A percentile compares a stretch with the other conserved stretches of the same genome.
phyloP scores from a whole-genome alignment of 768 basidiomycete genomes.

The Auriscalpium orientale region DNA sequence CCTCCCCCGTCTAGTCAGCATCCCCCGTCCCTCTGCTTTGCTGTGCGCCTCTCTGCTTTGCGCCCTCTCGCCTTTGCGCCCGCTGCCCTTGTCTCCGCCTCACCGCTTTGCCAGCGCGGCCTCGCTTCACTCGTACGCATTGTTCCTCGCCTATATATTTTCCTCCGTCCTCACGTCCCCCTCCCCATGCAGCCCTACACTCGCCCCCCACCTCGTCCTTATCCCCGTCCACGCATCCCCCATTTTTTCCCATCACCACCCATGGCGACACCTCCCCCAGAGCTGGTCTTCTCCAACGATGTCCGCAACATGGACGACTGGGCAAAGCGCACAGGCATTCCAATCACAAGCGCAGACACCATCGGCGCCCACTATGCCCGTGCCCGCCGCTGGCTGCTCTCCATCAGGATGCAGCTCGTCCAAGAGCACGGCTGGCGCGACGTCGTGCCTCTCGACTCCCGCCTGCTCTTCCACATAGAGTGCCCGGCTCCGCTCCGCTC shows the following conservation, averaged over 20 bases:
- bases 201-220: slow-evolving; percentile 9
- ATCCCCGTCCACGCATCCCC: slow-evolving; percentile 19
- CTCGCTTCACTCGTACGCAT: background rate
- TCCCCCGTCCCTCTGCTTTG: slow-evolving; percentile 12
- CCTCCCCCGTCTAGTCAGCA: slow-evolving; percentile 16
- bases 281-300: slow-evolving; percentile 74
- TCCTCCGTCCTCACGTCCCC: slow-evolving; percentile 1
- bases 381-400: slow-evolving; percentile 68
- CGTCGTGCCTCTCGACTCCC: slow-evolving; percentile 45
- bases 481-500: slow-evolving; percentile 75
- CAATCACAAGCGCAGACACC: slow-evolving; percentile 76
- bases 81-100: background rate
- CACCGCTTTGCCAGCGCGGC: background rate
- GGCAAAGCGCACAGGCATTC: slow-evolving; percentile 72
- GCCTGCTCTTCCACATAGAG: slow-evolving; percentile 76
- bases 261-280: slow-evolving; percentile 30
- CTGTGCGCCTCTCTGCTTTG: slow-evolving; percentile 1
- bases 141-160: background rate
- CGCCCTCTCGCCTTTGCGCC: background rate
- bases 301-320: slow-evolving; percentile 79
- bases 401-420: slow-evolving; percentile 55
- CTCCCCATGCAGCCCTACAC: slow-evolving; percentile 2
- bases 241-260: slow-evolving; percentile 11
- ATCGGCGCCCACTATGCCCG: slow-evolving; percentile 75
- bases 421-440: slow-evolving; percentile 68